Conservation (phyloP, 148 eudicot genomes). For the Amaranthus palmeri region DNA sequence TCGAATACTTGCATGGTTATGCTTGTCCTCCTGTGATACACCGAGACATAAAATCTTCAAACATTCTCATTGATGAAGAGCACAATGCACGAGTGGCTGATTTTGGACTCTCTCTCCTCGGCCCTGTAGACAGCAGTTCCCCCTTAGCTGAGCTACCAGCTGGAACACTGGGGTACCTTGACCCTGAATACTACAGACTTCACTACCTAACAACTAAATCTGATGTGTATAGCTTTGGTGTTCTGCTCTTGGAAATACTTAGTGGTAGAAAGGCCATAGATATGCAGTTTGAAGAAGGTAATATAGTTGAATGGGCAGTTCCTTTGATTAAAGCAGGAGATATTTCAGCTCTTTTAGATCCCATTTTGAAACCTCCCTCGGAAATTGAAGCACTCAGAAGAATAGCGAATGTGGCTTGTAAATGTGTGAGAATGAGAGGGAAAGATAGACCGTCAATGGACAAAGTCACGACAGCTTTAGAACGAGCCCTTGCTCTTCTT, state of each 20-base stretch:
- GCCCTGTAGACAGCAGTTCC: constrained; percentile 80
- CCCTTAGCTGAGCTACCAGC: constrained; percentile 95
- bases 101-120: constrained; percentile 79
- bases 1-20: constrained; percentile 90
- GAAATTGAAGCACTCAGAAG: constrained; percentile 69
- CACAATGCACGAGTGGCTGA: constrained; percentile 95
- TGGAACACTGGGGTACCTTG: constrained; percentile 91
- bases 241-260: constrained; percentile 80
- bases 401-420: constrained; percentile 75
- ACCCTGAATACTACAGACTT: constrained; percentile 92
- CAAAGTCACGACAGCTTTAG: constrained; percentile 81
- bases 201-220: constrained; percentile 94
- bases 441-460: constrained; percentile 97
- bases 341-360: constrained; percentile 54
- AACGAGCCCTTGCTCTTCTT: constrained; percentile 66
- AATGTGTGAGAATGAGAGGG: constrained; percentile 90
- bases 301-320: constrained; percentile 96
- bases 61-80: constrained; percentile 88
- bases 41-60: constrained; percentile 86
- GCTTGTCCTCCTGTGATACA: constrained; percentile 98
- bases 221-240: constrained; percentile 94
- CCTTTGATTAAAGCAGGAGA: constrained; percentile 71
- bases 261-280: constrained; percentile 91
- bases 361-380: constrained; percentile 47
- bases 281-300: constrained; percentile 84